Conservation (phyloP, 208 protist species). For the Trypanosoma theileri region DNA sequence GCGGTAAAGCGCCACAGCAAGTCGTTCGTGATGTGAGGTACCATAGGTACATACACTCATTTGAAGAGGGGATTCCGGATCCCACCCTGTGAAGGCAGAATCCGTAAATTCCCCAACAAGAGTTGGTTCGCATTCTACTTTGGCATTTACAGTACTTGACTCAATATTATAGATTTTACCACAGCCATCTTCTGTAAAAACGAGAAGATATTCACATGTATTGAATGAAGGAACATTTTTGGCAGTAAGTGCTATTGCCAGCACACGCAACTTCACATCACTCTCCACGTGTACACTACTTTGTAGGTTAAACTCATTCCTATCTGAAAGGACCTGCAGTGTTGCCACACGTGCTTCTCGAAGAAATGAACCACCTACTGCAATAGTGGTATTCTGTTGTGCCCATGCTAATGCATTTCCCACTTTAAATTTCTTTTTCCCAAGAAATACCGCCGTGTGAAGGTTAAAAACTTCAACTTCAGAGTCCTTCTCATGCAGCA, state of each 20-base stretch:
- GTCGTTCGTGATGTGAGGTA: slow-evolving; percentile 63
- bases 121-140: slow-evolving; percentile 1
- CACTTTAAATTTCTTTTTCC: slow-evolving; percentile 75
- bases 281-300: slow-evolving; percentile 23
- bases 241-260: slow-evolving; percentile 48
- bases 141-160: slow-evolving; percentile 37
- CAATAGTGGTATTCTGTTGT: slow-evolving; percentile 36
- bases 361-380: slow-evolving; percentile 77
- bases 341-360: slow-evolving; percentile 60
- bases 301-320: slow-evolving; percentile 7
- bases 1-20: slow-evolving; percentile 49
- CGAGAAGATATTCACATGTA: slow-evolving; percentile 62
- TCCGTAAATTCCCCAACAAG: slow-evolving; percentile 42
- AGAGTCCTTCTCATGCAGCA: slow-evolving; percentile 46
- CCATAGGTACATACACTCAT: slow-evolving; percentile 52
- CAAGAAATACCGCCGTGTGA: slow-evolving; percentile 26
- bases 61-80: slow-evolving; percentile 35
- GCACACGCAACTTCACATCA: slow-evolving; percentile 39
- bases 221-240: slow-evolving; percentile 58
- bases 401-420: slow-evolving; percentile 71
- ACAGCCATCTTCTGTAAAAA: slow-evolving; percentile 60
- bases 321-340: slow-evolving; percentile 42
- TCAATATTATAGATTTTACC: slow-evolving; percentile 56
- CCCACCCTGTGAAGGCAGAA: slow-evolving; percentile 51
- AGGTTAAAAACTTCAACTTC: slow-evolving; percentile 66